Evolutionary conservation across 306 rosid genomes (phyloP), one percentile per base, ranked within the genome.

Genomic region (Cucurbita ficifolia): DNA sequence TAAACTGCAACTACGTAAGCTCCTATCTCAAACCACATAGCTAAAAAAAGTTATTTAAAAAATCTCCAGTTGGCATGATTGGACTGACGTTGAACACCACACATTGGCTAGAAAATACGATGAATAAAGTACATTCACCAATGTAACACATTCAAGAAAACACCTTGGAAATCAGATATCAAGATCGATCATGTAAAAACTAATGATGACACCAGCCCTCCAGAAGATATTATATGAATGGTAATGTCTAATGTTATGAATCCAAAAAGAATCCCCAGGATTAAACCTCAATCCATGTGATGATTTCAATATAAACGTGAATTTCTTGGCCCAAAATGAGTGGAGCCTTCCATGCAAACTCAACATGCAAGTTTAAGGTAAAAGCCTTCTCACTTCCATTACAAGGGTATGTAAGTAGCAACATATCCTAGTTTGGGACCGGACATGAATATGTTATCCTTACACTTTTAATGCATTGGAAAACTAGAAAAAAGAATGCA

Each of bases 271-370:
- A 62, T 9, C n/a, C 8, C 70, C 48, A 39, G 70, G 49, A n/a
- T 62, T 38, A 62, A 62, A 42, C 14, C 10, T 38, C 70, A 62
- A 62, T 62, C 49, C 12, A 62, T 9, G 33, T 10, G 21, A 1
- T 50, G 50, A 18, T 10, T 40, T 63, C 50, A 5, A 63, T 63
- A 63, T 63, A 39, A n/a, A 62, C 2, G 16, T 8, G n/a, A 61
- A 55, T 19, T 59, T 71, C 69, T 83, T 51, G 46, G 70, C 72
- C 43, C 18, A 61, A 24, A 35, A 70, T 61, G 43, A 79, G 61
- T 65, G 71, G 69, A 62, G 35, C 22, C 73, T 49, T 16, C 60
- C 29, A 76, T 60, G n/a, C 74, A 79, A 70, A 77, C 78, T 67
- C 62, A 56, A 33, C 39, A 18, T 71, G 43, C 29, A 29, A 68